Evolutionary conservation across 495 filamentous ascomycete genomes (phyloP).

Genomic region (Hyaloscypha bicolor): DNA sequence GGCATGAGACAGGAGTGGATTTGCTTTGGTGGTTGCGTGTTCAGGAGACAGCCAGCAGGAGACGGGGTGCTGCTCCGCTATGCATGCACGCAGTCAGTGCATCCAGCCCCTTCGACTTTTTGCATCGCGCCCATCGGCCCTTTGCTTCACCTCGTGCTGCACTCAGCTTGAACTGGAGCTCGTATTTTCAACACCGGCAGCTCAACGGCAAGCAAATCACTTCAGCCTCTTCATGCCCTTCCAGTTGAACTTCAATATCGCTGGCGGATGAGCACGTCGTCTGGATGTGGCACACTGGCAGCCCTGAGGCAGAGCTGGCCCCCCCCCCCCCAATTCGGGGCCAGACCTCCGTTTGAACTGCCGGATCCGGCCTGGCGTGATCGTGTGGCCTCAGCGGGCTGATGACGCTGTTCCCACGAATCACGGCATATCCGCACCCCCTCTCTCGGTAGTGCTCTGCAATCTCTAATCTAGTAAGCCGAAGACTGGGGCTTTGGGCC

Average conservation of each 20-base stretch:
- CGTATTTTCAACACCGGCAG: not conserved
- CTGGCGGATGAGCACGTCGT: not conserved
- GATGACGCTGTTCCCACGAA: constrained; percentile 17
- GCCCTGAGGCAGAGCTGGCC: not conserved
- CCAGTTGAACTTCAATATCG: not conserved
- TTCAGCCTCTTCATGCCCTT: not conserved
- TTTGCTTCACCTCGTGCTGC: not conserved
- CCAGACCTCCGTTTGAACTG: not conserved
- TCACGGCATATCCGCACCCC: constrained; percentile 26
- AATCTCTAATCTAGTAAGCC: not conserved
- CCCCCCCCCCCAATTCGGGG: not conserved
- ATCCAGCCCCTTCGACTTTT: not conserved
- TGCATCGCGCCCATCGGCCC: not conserved
- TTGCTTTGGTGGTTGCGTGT: not conserved
- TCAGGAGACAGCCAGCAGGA: not conserved
- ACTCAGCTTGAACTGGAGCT: not conserved
- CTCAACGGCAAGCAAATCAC: not conserved
- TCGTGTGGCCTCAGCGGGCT: not conserved
- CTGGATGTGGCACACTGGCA: not conserved
- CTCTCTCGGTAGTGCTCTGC: constrained; percentile 22
- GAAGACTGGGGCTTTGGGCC: no score
- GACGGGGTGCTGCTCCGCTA: not conserved
- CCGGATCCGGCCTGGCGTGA: not conserved
- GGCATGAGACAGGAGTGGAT: not conserved
- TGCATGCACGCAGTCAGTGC: not conserved